Evolutionary conservation across 2,329 filamentous ascomycete species (phyloP).

Genomic region (Talaromyces funiculosus): DNA sequence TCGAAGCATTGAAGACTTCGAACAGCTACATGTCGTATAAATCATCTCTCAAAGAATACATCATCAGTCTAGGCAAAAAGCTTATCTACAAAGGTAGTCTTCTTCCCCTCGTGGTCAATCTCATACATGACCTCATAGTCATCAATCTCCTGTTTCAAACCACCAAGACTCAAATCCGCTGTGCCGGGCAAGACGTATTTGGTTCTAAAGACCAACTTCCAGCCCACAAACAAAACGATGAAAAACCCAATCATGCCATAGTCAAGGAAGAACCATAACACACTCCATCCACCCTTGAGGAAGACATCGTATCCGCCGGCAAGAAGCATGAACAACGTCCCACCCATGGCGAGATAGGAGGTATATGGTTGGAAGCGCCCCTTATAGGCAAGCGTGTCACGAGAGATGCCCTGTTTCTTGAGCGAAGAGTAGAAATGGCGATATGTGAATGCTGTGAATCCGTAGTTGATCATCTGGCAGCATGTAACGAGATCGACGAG

Average conservation of each 20-base stretch:
- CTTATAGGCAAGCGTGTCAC: constrained; percentile 53
- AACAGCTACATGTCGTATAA: too few relatives aligned
- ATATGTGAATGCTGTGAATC: constrained; percentile 57
- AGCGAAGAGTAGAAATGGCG: constrained; percentile 59
- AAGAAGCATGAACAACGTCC: constrained; percentile 65
- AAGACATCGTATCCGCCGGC: constrained; percentile 77
- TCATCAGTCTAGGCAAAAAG: not conserved
- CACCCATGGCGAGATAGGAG: constrained; percentile 59
- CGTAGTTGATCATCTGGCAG: constrained; percentile 59
- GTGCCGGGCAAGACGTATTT: constrained; percentile 50
- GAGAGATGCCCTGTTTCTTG: constrained; percentile 51
- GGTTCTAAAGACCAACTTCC: constrained; percentile 59
- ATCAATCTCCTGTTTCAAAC: constrained; percentile 24
- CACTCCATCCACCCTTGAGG: constrained; percentile 55
- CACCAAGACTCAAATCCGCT: constrained; percentile 47
- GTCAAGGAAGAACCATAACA: constrained; percentile 67
- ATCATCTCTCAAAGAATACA: not conserved
- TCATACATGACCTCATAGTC: constrained; percentile 18
- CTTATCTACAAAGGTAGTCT: not conserved
- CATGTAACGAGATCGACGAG: constrained; percentile 47
- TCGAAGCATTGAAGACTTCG: too few relatives aligned
- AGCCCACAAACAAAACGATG: constrained; percentile 59
- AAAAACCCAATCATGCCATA: constrained; percentile 71
- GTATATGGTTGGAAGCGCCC: constrained; percentile 65
- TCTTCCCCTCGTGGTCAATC: constrained; percentile 2